These are phyloP conservation scores for Saccharum officinarum DNA, from an alignment of 176 grass and related monocot species.

Conservation along the genomic window DNA sequence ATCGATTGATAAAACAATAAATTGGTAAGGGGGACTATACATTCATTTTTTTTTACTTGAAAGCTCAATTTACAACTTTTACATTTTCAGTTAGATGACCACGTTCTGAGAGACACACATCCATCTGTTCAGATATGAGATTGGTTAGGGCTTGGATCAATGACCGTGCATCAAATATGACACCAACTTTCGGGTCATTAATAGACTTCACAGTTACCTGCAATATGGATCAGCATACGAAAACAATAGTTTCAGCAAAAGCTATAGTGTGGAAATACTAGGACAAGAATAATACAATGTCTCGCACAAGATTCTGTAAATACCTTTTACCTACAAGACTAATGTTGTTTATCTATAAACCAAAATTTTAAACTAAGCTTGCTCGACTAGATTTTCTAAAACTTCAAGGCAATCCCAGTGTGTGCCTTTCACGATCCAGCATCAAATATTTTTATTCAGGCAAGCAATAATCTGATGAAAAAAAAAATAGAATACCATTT, in stretches of 20 bases:
- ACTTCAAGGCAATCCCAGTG: not conserved
- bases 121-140: conserved; percentile 46
- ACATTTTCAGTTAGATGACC: conserved; percentile 46
- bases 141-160: conserved; percentile 68
- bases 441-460: not conserved
- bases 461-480: conserved; percentile 15
- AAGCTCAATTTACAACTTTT: conserved; percentile 31
- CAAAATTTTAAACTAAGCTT: not conserved
- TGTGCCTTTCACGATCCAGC: not conserved
- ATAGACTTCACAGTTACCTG: conserved; percentile 64
- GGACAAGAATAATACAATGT: not conserved
- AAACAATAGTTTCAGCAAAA: conserved; percentile 10
- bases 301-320: not conserved
- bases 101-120: conserved; percentile 9
- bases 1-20: not conserved
- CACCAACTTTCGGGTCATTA: conserved; percentile 52
- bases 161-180: conserved; percentile 65
- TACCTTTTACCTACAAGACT: not conserved
- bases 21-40: not conserved
- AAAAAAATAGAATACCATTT: not conserved
- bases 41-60: not conserved
- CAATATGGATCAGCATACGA: conserved; percentile 26
- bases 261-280: not conserved
- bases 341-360: not conserved
- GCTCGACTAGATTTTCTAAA: not conserved